A percentile compares a stretch with the other conserved stretches of the same genome.
Evolutionary conservation across 2,329 filamentous ascomycete genomes (phyloP).

Genomic region (Ophiocordyceps camponoti-saundersi): DNA sequence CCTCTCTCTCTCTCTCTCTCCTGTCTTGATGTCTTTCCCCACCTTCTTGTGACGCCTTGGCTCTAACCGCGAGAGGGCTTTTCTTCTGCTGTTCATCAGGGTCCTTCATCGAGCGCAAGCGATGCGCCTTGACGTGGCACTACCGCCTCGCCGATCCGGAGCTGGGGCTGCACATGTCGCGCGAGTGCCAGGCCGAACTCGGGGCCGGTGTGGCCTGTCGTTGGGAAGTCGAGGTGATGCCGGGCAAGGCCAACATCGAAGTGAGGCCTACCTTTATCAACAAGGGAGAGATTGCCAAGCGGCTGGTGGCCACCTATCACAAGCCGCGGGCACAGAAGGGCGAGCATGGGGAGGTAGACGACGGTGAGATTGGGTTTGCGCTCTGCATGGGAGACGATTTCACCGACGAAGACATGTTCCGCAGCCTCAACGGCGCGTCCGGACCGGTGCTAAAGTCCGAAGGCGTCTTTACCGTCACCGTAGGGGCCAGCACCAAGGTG

Average conservation of each 20-base stretch:
- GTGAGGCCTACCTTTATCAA: conserved; percentile 95
- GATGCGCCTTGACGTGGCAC: conserved; percentile 91
- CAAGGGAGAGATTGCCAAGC: conserved; percentile 88
- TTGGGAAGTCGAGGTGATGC: conserved; percentile 93
- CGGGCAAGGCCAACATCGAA: conserved; percentile 90
- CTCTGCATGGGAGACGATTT: conserved; percentile 90
- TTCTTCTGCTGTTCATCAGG: conserved; percentile 26
- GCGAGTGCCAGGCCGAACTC: conserved; percentile 66
- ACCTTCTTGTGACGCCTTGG: neutral
- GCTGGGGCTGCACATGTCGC: conserved; percentile 62
- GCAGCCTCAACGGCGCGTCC: conserved; percentile 48
- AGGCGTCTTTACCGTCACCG: conserved; percentile 77
- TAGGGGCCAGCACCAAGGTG: conserved; percentile 81
- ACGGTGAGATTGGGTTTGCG: conserved; percentile 59
- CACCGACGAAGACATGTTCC: conserved; percentile 96
- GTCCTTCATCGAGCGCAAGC: conserved; percentile 86
- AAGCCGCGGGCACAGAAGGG: conserved; percentile 24
- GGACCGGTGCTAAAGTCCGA: conserved; percentile 35
- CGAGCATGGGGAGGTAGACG: conserved; percentile 22
- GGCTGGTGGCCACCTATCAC: conserved; percentile 60
- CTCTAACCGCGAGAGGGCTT: neutral
- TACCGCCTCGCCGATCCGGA: conserved; percentile 85
- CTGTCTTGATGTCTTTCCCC: neutral
- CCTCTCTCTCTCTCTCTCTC: neutral
- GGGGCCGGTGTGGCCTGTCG: conserved; percentile 58